Conservation (phyloP, 768 basidiomycete genomes). For the Inosperma sp. region DNA sequence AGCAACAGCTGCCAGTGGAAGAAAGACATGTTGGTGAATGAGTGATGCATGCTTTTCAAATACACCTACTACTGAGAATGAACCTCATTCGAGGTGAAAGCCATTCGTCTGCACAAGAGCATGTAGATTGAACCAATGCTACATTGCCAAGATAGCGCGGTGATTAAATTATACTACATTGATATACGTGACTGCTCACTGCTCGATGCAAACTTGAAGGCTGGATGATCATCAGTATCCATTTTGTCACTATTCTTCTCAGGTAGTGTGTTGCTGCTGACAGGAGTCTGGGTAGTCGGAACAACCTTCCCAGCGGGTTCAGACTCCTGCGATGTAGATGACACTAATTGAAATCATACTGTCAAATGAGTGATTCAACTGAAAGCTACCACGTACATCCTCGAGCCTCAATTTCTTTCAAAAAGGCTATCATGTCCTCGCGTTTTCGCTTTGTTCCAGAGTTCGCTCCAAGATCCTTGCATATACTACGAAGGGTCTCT, state of each 20-base stretch:
- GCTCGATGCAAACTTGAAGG: background rate
- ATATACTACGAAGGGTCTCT: background rate
- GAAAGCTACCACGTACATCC: background rate
- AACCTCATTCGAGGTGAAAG: conserved; percentile 3
- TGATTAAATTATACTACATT: background rate
- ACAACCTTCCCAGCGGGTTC: background rate
- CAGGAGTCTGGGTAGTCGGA: background rate
- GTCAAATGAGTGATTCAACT: background rate
- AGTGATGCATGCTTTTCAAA: background rate
- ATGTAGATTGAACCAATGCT: background rate
- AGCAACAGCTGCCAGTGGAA: conserved; percentile 1
- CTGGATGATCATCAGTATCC: background rate
- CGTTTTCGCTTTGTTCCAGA: background rate
- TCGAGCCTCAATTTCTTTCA: background rate
- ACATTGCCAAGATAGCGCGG: background rate
- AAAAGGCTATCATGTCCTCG: background rate
- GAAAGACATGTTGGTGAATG: background rate
- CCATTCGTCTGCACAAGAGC: background rate
- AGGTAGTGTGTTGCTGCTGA: background rate
- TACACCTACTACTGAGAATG: background rate
- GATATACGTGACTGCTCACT: background rate
- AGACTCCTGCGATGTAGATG: background rate
- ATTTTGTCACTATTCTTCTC: background rate
- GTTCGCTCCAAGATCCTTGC: background rate
- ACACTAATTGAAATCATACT: background rate